Conservation (phyloP, 768 basidiomycete genomes). For the Arthromyces matolae region DNA sequence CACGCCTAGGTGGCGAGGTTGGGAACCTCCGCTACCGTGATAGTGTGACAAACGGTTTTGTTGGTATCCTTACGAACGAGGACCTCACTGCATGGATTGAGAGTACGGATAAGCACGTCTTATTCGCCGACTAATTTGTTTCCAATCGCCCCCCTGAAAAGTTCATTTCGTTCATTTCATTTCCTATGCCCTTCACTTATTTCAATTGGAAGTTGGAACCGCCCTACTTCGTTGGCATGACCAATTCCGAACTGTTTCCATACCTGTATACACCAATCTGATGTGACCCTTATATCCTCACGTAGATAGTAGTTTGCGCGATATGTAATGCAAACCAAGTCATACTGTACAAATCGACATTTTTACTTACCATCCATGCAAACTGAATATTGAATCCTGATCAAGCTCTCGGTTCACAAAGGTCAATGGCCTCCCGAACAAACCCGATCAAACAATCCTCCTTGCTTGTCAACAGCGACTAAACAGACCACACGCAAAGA, state of each 20-base stretch:
- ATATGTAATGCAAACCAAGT: slow-evolving; percentile 8
- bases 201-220: too few species aligned
- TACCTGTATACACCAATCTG: slow-evolving; percentile 9
- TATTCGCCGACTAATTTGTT: slow-evolving; percentile 67
- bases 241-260: slow-evolving; percentile 3
- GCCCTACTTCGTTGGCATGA: not conserved
- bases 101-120: slow-evolving; percentile 74
- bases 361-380: slow-evolving; percentile 1
- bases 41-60: slow-evolving; percentile 60
- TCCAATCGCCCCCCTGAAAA: too few species aligned
- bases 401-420: not conserved
- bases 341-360: slow-evolving; percentile 20
- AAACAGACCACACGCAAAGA: not conserved
- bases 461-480: not conserved
- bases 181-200: slow-evolving; percentile 12
- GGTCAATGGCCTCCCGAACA: slow-evolving; percentile 20
- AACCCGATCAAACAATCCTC: slow-evolving; percentile 29
- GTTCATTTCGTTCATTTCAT: slow-evolving; percentile 18
- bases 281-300: slow-evolving; percentile 8
- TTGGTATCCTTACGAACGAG: slow-evolving; percentile 58
- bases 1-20: slow-evolving; percentile 76
- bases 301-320: not conserved
- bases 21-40: slow-evolving; percentile 70
- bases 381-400: not conserved
- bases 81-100: slow-evolving; percentile 74